Percentiles rank a stretch among this genome's conserved stretches.
These are phyloP conservation scores for Corymbia citriodora DNA, from an alignment of 441 rosid genomes.

Conservation along the genomic window DNA sequence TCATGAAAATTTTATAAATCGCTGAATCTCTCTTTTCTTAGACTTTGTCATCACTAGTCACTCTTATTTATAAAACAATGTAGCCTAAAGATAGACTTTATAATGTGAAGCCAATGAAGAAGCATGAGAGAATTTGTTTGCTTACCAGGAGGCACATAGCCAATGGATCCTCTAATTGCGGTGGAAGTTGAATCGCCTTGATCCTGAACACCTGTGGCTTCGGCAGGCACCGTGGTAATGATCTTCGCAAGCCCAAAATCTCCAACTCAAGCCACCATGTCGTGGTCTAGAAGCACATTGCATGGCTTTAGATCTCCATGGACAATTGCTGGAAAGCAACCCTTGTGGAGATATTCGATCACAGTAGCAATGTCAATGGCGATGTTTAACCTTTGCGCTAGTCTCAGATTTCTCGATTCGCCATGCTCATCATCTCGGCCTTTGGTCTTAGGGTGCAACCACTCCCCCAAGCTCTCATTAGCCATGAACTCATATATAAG, in stretches of 20 bases:
- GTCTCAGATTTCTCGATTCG: background rate
- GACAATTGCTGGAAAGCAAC: background rate
- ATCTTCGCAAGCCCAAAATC: background rate
- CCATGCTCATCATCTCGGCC: background rate
- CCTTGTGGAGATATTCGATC: background rate
- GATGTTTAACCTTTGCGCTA: background rate
- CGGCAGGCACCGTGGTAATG: fast-evolving
- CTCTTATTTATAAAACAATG: no score
- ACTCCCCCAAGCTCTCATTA: background rate
- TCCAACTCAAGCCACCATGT: background rate
- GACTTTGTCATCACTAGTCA: no score
- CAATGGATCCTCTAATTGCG: background rate
- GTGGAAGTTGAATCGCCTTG: background rate
- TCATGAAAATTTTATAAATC: no score
- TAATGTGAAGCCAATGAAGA: no score
- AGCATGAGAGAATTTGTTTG: no score
- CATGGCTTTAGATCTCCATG: background rate
- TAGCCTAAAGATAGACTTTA: no score
- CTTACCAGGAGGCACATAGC: background rate
- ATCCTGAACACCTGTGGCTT: background rate
- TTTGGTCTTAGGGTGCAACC: fast-evolving
- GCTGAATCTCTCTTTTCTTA: no score
- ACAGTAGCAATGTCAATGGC: background rate
- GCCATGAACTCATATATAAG: background rate
- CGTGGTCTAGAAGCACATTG: background rate